A percentile compares a stretch with the other conserved stretches of the same genome.
phyloP scores from a whole-genome alignment of 495 filamentous ascomycete species.

The Neurospora sp. region DNA sequence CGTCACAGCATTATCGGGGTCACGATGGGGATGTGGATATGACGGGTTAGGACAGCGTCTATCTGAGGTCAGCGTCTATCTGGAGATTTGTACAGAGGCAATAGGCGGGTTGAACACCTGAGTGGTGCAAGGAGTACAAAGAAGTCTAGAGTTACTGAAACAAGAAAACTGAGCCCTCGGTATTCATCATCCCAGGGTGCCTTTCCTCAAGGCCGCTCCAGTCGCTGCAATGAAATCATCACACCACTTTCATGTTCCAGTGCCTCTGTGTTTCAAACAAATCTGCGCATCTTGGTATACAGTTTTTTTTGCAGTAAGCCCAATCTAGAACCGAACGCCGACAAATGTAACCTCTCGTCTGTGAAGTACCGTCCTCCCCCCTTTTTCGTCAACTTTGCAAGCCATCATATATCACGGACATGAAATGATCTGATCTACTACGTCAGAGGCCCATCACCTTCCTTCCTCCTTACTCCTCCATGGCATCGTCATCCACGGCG shows the following conservation, averaged over 20 bases:
- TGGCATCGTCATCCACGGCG: conserved; percentile 34
- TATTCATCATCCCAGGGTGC: not conserved
- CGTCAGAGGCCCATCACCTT: not conserved
- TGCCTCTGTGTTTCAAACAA: not conserved
- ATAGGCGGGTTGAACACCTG: not conserved
- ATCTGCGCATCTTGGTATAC: not conserved
- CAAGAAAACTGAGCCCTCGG: not conserved
- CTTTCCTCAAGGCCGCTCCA: not conserved
- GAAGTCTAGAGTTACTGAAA: not conserved
- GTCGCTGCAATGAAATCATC: not conserved
- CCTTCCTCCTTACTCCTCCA: conserved; percentile 35
- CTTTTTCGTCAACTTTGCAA: not conserved
- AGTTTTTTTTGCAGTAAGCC: not conserved
- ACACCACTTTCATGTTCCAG: not conserved
- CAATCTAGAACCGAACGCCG: not conserved
- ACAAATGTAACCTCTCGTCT: not conserved
- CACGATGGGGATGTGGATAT: conserved; percentile 48
- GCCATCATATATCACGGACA: not conserved
- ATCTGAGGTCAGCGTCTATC: not conserved
- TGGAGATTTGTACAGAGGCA: not conserved
- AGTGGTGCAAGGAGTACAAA: not conserved
- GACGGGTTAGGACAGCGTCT: conserved; percentile 29
- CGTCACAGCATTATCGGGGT: conserved; percentile 5
- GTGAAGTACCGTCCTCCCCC: not conserved
- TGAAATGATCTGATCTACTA: not conserved